Percentiles rank a stretch among this genome's conserved stretches.
Conservation (phyloP, 2,329 filamentous ascomycete species). For the Apiospora kogelbergensis region DNA sequence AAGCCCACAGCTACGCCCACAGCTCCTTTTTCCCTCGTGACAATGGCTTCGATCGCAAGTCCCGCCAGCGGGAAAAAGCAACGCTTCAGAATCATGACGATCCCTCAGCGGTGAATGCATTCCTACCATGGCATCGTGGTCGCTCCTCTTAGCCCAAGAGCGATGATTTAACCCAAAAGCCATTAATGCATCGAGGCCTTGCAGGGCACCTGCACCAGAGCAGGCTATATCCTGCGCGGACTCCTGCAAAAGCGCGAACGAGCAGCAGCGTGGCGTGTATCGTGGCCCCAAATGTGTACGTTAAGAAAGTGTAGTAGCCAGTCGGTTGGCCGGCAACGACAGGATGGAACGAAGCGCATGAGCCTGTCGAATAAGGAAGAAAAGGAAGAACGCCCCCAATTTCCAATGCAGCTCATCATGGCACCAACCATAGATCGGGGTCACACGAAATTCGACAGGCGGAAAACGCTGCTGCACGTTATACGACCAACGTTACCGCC, state of each 20-base stretch:
- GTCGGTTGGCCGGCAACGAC: neutral
- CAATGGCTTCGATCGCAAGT: neutral
- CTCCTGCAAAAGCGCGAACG: neutral
- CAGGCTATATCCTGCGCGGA: neutral
- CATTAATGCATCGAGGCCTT: neutral
- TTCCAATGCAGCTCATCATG: no score
- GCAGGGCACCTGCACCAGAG: neutral
- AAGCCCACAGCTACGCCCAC: neutral
- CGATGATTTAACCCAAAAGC: neutral
- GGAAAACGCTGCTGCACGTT: neutral
- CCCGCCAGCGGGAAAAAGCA: neutral
- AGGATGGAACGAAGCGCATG: neutral
- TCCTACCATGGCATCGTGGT: neutral
- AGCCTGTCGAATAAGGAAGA: neutral
- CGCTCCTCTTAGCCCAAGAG: neutral
- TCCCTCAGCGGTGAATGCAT: neutral
- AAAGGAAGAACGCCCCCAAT: neutral
- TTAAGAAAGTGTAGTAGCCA: neutral
- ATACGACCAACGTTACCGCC: neutral
- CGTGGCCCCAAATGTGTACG: neutral
- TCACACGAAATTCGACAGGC: neutral
- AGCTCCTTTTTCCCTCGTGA: neutral
- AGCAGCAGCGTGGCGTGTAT: neutral
- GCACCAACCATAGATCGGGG: neutral
- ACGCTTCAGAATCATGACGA: neutral